These are phyloP conservation scores for Yamadazyma friedrichii DNA, from an alignment of 1,139 yeast genomes.

Conservation along the genomic window DNA sequence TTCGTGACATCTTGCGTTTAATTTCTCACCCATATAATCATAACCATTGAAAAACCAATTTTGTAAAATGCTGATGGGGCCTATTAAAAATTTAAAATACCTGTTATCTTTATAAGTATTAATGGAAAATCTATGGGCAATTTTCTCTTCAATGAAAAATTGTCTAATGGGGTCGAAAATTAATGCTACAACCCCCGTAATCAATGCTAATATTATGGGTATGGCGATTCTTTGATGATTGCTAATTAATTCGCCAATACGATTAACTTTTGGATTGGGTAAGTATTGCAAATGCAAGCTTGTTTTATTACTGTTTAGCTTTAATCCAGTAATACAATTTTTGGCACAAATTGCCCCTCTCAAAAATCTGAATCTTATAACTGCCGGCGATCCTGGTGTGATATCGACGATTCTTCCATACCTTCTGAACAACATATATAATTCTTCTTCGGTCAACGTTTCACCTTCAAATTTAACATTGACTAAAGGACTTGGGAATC, in stretches of 20 bases:
- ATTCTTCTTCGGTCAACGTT: slow-evolving; percentile 75
- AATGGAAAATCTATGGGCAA: slow-evolving; percentile 50
- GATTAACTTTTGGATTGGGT: slow-evolving; percentile 51
- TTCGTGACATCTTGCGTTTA: slow-evolving; percentile 17
- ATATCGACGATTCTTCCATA: slow-evolving; percentile 85
- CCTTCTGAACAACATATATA: slow-evolving; percentile 79
- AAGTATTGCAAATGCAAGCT: slow-evolving; percentile 72
- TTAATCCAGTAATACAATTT: slow-evolving; percentile 83
- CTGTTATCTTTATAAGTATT: slow-evolving; percentile 31
- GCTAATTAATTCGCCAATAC: slow-evolving; percentile 54
- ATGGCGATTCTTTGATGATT: slow-evolving; percentile 81
- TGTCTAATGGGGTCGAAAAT: slow-evolving; percentile 92
- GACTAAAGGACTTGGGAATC: slow-evolving; percentile 66
- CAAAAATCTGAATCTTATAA: slow-evolving; percentile 51
- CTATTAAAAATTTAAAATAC: slow-evolving; percentile 24
- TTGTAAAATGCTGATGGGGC: slow-evolving; percentile 25
- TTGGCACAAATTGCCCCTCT: slow-evolving; percentile 84
- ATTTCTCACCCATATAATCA: slow-evolving; percentile 26
- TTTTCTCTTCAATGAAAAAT: slow-evolving; percentile 72
- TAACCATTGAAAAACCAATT: slow-evolving; percentile 30
- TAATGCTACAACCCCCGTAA: slow-evolving; percentile 77
- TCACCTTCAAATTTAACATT: slow-evolving; percentile 73
- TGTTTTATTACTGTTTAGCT: slow-evolving; percentile 51
- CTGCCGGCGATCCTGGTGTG: slow-evolving; percentile 41
- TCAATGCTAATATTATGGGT: slow-evolving; percentile 46